These are phyloP conservation scores for Tuber melanosporum DNA, from an alignment of 495 filamentous ascomycete species.

Conservation along the genomic window DNA sequence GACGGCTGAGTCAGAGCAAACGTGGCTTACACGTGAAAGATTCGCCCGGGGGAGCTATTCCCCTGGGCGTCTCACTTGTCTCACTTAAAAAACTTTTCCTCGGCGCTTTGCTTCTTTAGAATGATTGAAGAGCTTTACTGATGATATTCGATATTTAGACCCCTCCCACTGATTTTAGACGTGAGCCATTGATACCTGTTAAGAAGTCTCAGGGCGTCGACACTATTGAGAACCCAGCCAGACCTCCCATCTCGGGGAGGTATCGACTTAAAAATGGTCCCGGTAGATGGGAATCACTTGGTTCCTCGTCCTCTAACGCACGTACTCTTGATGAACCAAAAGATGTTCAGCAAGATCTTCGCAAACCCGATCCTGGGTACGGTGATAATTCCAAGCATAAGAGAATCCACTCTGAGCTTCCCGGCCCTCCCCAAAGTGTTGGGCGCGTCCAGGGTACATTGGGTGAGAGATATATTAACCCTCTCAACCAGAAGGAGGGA, in stretches of 20 bases:
- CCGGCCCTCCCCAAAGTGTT: not conserved
- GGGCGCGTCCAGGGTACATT: not conserved
- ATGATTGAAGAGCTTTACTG: not conserved
- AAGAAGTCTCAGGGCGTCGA: not conserved
- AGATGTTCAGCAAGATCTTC: not conserved
- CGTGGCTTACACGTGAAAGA: not conserved
- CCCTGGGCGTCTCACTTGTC: not conserved
- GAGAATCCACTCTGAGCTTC: not conserved
- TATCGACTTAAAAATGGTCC: not conserved
- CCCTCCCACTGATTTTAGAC: not conserved
- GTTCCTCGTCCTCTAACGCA: not conserved
- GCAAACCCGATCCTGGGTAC: not conserved
- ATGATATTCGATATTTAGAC: not conserved
- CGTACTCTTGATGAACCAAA: not conserved
- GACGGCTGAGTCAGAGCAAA: not conserved
- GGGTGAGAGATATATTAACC: not conserved
- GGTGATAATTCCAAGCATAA: not conserved
- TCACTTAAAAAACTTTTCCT: not conserved
- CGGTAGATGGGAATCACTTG: not conserved
- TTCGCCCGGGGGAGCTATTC: not conserved
- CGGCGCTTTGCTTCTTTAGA: not conserved
- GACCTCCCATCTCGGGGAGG: not conserved
- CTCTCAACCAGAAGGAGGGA: not conserved
- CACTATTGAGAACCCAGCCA: not conserved
- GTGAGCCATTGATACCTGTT: not conserved